These are phyloP conservation scores for Voacanga thouarsii DNA, from an alignment of 257 asterid genomes.

Conservation along the genomic window DNA sequence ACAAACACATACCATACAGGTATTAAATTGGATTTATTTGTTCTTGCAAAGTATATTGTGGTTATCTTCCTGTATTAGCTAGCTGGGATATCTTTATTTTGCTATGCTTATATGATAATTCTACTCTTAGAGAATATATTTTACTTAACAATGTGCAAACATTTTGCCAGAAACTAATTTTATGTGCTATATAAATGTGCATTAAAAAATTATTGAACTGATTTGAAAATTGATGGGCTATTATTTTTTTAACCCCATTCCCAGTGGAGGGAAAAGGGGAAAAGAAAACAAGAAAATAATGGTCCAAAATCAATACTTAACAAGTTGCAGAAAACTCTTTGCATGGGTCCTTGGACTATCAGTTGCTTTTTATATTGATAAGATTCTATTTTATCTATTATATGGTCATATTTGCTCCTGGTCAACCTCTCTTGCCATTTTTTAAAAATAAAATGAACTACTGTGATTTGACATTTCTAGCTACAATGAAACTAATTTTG, in stretches of 20 bases:
- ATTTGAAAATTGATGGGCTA: neutral
- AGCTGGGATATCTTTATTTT: neutral
- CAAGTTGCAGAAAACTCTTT: neutral
- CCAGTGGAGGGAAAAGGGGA: neutral
- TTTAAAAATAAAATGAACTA: neutral
- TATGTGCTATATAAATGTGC: neutral
- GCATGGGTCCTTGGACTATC: neutral
- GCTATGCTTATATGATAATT: neutral
- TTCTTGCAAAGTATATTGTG: neutral
- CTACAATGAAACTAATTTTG: neutral
- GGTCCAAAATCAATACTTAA: neutral
- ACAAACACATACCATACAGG: slow-evolving; percentile 97
- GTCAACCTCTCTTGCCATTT: neutral
- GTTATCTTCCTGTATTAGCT: slow-evolving; percentile 2
- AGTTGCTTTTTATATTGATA: neutral
- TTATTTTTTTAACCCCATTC: neutral
- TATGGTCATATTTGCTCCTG: neutral
- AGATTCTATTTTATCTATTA: neutral
- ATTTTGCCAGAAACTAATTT: neutral
- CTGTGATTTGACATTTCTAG: neutral
- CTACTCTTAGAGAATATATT: neutral
- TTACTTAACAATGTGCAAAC: neutral
- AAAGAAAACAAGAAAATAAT: neutral
- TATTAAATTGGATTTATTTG: slow-evolving; percentile 20
- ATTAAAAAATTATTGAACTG: neutral